phyloP scores from a whole-genome alignment of 371 early-diverging fungal species.

The Rhizopus arrhizus region DNA sequence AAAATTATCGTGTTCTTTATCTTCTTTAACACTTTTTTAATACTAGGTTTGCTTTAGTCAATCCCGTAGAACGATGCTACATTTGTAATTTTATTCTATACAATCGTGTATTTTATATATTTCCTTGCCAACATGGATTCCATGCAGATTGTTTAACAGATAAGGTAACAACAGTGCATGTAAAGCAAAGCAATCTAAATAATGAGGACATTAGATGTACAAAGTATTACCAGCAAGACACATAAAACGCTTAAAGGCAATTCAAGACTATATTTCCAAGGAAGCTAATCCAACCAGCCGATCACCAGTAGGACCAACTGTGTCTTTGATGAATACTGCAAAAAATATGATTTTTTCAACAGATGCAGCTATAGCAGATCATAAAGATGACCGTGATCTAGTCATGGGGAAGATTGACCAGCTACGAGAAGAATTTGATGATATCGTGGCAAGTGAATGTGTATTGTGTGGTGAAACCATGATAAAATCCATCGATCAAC shows the following conservation, averaged over 20 bases:
- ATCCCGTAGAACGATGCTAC: slow-evolving; percentile 80
- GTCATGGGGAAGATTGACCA: slow-evolving; percentile 74
- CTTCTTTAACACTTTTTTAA: neutral
- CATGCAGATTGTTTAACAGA: slow-evolving; percentile 85
- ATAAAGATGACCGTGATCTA: slow-evolving; percentile 65
- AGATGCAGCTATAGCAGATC: slow-evolving; percentile 27
- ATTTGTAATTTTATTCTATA: slow-evolving; percentile 77
- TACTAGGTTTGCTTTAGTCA: slow-evolving; percentile 79
- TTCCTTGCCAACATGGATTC: slow-evolving; percentile 94
- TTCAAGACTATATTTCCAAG: slow-evolving; percentile 60
- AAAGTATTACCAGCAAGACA: slow-evolving; percentile 37
- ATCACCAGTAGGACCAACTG: slow-evolving; percentile 29
- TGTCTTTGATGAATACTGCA: slow-evolving; percentile 46
- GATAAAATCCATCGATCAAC: slow-evolving; percentile 77
- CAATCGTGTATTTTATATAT: slow-evolving; percentile 87
- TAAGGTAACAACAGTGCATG: slow-evolving; percentile 44
- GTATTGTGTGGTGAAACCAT: slow-evolving; percentile 83
- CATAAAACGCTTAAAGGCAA: slow-evolving; percentile 43
- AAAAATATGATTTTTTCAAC: slow-evolving; percentile 35
- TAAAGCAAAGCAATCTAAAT: neutral
- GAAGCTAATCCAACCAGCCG: slow-evolving; percentile 34
- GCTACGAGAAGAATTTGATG: slow-evolving; percentile 29
- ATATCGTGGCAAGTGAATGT: slow-evolving; percentile 26
- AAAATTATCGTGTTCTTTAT: neutral
- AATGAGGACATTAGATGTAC: slow-evolving; percentile 29